A percentile compares a stretch with the other conserved stretches of the same genome.
Conservation (phyloP, 345 rosid genomes). For the Citrus australasica region DNA sequence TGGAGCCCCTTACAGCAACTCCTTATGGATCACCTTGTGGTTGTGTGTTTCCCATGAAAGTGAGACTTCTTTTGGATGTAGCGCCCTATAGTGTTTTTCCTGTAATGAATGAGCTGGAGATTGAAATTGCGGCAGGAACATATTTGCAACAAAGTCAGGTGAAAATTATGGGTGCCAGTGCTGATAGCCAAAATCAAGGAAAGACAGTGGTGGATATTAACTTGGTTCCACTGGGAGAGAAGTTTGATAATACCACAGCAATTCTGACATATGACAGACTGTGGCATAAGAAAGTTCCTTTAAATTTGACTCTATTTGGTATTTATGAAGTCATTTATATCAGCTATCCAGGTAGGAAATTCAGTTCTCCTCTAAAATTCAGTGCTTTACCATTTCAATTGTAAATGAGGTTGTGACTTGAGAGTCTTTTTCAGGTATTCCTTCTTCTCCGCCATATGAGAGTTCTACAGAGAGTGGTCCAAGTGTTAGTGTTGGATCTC, state of each 20-base stretch:
- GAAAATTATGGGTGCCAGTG: conserved; percentile 95
- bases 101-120: conserved; percentile 81
- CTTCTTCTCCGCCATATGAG: conserved; percentile 76
- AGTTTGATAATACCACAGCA: conserved; percentile 95
- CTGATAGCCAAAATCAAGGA: conserved; percentile 89
- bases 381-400: conserved; percentile 9
- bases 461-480: conserved; percentile 58
- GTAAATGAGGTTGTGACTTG: conserved; percentile 18
- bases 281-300: conserved; percentile 67
- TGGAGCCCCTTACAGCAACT: conserved; percentile 84
- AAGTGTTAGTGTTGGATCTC: conserved; percentile 59
- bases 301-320: conserved; percentile 79
- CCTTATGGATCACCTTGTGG: conserved; percentile 97
- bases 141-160: conserved; percentile 98
- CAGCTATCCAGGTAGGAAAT: conserved; percentile 76
- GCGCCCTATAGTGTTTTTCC: conserved; percentile 88
- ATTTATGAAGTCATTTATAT: conserved; percentile 68
- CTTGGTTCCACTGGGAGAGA: conserved; percentile 96
- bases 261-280: conserved; percentile 74
- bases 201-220: conserved; percentile 79
- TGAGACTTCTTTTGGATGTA: conserved; percentile 74
- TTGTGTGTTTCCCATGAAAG: conserved; percentile 96
- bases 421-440: conserved; percentile 52
- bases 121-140: conserved; percentile 91
- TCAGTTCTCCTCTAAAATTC: conserved; percentile 15